These are phyloP conservation scores for Chaetomium strumarium DNA, from an alignment of 2,329 filamentous ascomycete species.

Conservation along the genomic window DNA sequence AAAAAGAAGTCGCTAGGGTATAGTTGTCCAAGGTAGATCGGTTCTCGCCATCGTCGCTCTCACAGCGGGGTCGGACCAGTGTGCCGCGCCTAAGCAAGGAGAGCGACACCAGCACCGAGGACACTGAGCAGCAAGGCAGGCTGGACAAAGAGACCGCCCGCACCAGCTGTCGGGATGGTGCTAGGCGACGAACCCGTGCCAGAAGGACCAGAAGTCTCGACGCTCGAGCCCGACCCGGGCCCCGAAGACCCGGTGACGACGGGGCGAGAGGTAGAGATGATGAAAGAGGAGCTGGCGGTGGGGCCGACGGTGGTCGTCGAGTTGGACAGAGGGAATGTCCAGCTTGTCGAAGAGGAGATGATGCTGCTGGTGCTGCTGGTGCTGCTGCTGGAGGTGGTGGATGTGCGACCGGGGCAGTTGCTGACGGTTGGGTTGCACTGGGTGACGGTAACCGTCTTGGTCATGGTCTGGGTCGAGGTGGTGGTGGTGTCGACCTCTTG, in stretches of 20 bases:
- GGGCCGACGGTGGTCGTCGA: constrained; percentile 28
- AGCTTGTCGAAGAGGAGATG: constrained; percentile 4
- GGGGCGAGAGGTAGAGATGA: constrained; percentile 25
- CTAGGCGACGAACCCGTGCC: constrained; percentile 26
- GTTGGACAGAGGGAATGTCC: constrained; percentile 32
- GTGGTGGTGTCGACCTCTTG: constrained; percentile 35
- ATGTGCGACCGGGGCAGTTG: constrained; percentile 37
- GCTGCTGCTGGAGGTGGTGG: constrained; percentile 26
- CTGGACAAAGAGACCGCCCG: constrained; percentile 34
- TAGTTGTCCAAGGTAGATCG: constrained; percentile 11
- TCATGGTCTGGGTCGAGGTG: constrained; percentile 43
- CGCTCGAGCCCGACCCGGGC: constrained; percentile 18
- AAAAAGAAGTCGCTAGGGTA: constrained; percentile 2
- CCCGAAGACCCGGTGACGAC: constrained; percentile 24
- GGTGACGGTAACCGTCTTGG: constrained; percentile 43
- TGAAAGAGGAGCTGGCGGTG: constrained; percentile 19
- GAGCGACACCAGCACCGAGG: constrained; percentile 36
- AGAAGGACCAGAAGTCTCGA: constrained; percentile 18
- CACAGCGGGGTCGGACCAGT: neutral
- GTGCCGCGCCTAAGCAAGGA: constrained; percentile 30
- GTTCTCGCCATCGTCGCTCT: neutral
- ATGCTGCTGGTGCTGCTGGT: constrained; percentile 20
- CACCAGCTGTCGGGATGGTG: constrained; percentile 27
- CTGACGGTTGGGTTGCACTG: constrained; percentile 39
- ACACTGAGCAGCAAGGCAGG: constrained; percentile 36